These are phyloP conservation scores for Balansia obtecta DNA, from an alignment of 2,329 filamentous ascomycete species.

Conservation along the genomic window DNA sequence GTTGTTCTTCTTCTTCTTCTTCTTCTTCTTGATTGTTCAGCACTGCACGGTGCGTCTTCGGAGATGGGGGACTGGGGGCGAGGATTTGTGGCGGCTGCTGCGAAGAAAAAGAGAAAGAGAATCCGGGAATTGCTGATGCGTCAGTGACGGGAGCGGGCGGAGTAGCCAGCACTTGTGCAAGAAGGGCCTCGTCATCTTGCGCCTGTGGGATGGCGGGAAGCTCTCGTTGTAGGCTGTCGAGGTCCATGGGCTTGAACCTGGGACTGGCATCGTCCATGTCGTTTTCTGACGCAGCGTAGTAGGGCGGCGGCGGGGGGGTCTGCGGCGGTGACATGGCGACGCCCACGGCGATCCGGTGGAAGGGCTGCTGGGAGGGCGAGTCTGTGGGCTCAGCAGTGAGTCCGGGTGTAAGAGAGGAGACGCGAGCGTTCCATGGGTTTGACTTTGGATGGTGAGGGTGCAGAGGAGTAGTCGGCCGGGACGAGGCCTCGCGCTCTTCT, in stretches of 20 bases:
- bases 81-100: conserved; percentile 16
- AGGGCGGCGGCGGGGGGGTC: conserved; percentile 12
- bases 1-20: too few species aligned
- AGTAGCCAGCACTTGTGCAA: background rate
- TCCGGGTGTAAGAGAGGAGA: conserved; percentile 24
- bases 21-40: too few species aligned
- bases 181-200: background rate
- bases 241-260: conserved; percentile 4
- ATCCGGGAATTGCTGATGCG: conserved; percentile 11
- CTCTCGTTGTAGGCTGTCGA: background rate
- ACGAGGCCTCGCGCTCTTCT: conserved; percentile 1
- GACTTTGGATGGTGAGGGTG: conserved; percentile 18
- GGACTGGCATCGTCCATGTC: conserved; percentile 2
- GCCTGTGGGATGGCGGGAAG: background rate
- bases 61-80: conserved; percentile 18
- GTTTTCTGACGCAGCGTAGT: conserved; percentile 6
- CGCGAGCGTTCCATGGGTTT: conserved; percentile 22
- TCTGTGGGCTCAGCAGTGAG: conserved; percentile 24
- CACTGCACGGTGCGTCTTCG: conserved; percentile 13
- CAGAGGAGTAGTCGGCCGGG: conserved; percentile 12
- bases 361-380: conserved; percentile 8
- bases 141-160: conserved; percentile 8
- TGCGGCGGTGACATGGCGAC: conserved; percentile 4
- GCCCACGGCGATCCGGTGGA: conserved; percentile 15
- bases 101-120: conserved; percentile 10